phyloP scores from a whole-genome alignment of 78 protist genomes.

The Capsaspora owczarzaki region DNA sequence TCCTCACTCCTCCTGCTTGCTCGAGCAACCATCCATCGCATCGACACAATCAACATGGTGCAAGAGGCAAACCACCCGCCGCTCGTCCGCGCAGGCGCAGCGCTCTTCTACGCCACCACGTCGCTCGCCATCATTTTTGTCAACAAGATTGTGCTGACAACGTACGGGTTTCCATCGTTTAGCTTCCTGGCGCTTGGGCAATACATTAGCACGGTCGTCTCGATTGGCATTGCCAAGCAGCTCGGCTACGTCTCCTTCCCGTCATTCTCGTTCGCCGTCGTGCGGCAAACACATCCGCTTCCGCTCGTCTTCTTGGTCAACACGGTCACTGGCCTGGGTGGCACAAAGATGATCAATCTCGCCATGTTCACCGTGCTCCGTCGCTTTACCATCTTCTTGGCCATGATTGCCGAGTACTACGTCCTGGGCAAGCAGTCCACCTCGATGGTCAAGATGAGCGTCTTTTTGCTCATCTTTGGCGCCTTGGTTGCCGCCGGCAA shows the following conservation, averaged over 20 bases:
- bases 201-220: background rate
- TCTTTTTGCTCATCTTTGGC: conserved; percentile 26
- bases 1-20: too few species aligned
- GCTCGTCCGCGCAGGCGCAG: too few species aligned
- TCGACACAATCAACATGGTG: too few species aligned
- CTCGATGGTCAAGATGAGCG: background rate
- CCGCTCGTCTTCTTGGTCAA: conserved; percentile 23
- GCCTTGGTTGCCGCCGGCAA: conserved; percentile 30
- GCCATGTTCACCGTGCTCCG: conserved; percentile 38
- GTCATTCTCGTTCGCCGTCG: background rate
- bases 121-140: conserved; percentile 20
- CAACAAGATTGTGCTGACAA: conserved; percentile 22
- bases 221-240: background rate
- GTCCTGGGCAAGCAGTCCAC: conserved; percentile 1
- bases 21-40: too few species aligned
- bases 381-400: conserved; percentile 24
- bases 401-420: conserved; percentile 8
- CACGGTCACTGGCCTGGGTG: conserved; percentile 31
- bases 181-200: conserved; percentile 5
- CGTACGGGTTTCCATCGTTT: conserved; percentile 20
- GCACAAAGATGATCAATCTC: conserved; percentile 1
- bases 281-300: conserved; percentile 9
- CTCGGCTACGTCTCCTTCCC: background rate
- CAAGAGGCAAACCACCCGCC: too few species aligned
- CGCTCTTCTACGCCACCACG: conserved; percentile 7